phyloP scores from a whole-genome alignment of 805 yeast species.

The Starmerella stigmatis region DNA sequence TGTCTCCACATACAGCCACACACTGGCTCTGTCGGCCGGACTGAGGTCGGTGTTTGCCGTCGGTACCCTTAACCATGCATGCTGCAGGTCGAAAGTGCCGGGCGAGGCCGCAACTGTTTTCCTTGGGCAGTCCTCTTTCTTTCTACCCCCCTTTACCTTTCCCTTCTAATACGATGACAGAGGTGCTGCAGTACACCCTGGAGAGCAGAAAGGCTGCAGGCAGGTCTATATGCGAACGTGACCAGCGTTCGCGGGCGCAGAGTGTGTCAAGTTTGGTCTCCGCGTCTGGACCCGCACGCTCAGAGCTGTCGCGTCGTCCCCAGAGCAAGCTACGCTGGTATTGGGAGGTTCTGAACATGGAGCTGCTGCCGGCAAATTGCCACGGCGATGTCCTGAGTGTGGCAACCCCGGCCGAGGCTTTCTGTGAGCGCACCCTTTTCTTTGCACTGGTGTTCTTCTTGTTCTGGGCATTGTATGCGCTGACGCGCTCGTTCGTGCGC shows the following conservation, averaged over 20 bases:
- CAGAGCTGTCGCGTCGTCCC: not conserved
- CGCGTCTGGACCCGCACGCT: not conserved
- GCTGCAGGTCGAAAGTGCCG: not conserved
- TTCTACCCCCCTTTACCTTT: too few relatives aligned
- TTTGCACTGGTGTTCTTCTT: not conserved
- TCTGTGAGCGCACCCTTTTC: not conserved
- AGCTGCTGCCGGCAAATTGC: constrained; percentile 4
- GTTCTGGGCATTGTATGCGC: constrained; percentile 1
- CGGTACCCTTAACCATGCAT: constrained; percentile 6
- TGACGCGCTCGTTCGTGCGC: not conserved
- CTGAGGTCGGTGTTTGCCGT: not conserved
- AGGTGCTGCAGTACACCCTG: not conserved
- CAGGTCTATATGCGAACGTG: not conserved
- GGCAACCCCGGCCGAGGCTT: not conserved
- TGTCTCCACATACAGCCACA: too few relatives aligned
- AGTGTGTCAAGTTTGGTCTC: not conserved
- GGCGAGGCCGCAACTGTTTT: constrained; percentile 3
- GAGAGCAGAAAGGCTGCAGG: not conserved
- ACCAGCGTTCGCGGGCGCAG: not conserved
- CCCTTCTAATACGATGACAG: too few relatives aligned
- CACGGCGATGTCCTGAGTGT: constrained; percentile 1
- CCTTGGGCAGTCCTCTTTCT: not conserved
- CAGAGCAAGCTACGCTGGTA: not conserved
- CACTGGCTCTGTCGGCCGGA: too few relatives aligned
- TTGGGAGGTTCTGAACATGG: constrained; percentile 4